Conservation (phyloP, 129 eudicot species). For the Heracleum sosnowskyi region DNA sequence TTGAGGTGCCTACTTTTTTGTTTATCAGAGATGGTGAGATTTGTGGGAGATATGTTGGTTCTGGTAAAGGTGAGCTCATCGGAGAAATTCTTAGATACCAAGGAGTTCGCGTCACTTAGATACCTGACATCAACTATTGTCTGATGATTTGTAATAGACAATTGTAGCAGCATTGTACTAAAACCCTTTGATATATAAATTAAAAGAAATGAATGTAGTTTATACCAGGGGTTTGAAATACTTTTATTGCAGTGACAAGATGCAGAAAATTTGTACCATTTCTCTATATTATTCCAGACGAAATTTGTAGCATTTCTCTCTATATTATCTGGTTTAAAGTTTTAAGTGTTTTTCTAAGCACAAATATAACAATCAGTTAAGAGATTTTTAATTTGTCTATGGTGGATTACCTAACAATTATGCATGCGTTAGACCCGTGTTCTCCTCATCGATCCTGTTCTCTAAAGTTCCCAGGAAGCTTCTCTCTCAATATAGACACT, state of each 20-base stretch:
- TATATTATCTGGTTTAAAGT: too few relatives aligned
- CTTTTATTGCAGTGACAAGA: not conserved
- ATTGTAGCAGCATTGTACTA: not conserved
- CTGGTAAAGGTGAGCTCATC: slow-evolving; percentile 90
- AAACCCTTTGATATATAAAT: not conserved
- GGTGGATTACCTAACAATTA: not conserved
- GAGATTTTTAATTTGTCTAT: too few relatives aligned
- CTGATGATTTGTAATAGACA: not conserved
- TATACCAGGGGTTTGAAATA: not conserved
- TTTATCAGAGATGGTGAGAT: slow-evolving; percentile 88
- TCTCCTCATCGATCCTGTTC: not conserved
- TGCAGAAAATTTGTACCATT: not conserved
- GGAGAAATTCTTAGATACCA: slow-evolving; percentile 97
- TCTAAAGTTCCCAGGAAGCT: not conserved
- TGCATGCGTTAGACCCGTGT: not conserved
- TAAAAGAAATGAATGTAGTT: not conserved
- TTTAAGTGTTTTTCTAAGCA: too few relatives aligned
- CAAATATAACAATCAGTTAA: too few relatives aligned
- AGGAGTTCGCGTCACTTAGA: slow-evolving; percentile 87
- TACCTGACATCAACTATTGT: not conserved
- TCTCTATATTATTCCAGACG: not conserved
- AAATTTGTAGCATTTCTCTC: too few relatives aligned
- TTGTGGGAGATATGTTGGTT: slow-evolving; percentile 89
- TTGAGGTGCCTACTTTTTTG: slow-evolving; percentile 94
- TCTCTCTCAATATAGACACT: not conserved